phyloP scores from a whole-genome alignment of 2,329 filamentous ascomycete species.

The Microsporum ferrugineum region DNA sequence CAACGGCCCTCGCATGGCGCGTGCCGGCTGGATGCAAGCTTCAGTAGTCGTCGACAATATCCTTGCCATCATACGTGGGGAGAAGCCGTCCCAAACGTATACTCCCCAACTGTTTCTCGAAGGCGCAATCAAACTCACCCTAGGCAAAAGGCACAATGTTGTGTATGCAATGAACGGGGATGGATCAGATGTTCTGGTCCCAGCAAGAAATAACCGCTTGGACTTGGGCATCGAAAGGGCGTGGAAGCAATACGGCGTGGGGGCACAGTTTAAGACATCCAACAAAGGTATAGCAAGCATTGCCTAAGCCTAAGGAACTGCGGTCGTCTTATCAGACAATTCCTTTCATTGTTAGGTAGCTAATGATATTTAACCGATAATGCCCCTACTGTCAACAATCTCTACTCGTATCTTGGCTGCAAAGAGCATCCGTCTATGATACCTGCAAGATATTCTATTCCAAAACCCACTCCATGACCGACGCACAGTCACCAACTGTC shows the following conservation, averaged over 20 bases:
- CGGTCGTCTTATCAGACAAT: too few species aligned
- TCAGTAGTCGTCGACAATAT: slow-evolving; percentile 44
- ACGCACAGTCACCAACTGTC: not conserved
- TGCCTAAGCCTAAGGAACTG: not conserved
- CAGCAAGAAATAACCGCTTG: not conserved
- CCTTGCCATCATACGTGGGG: slow-evolving; percentile 1
- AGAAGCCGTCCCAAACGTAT: not conserved
- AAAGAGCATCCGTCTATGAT: too few species aligned
- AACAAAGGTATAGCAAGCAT: not conserved
- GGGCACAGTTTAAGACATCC: not conserved
- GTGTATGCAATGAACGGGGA: not conserved
- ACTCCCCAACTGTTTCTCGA: not conserved
- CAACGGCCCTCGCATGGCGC: slow-evolving; percentile 40
- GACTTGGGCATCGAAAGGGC: not conserved
- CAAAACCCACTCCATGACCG: not conserved
- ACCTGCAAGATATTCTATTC: too few species aligned
- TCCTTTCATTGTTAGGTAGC: too few species aligned
- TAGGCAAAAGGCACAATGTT: slow-evolving; percentile 3
- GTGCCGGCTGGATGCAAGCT: slow-evolving; percentile 44
- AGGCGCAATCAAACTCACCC: slow-evolving; percentile 7
- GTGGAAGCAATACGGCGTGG: not conserved
- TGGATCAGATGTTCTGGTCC: not conserved
- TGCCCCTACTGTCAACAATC: too few species aligned
- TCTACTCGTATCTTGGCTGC: too few species aligned
- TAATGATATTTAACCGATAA: too few species aligned